phyloP scores from a whole-genome alignment of 768 basidiomycete species.

The Psilocybe sp. region DNA sequence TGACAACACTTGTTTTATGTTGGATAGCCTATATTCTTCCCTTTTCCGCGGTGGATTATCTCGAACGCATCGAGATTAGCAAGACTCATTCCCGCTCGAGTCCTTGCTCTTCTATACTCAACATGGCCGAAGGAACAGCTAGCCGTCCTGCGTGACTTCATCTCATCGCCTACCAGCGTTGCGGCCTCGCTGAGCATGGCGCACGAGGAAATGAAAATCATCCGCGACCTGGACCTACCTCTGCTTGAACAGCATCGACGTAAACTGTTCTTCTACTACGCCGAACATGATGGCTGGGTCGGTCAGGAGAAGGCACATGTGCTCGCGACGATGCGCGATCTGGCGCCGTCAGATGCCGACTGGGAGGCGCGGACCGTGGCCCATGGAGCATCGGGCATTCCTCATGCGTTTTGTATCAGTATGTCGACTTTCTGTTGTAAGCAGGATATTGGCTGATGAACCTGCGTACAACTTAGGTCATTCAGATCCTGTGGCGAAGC shows the following conservation, averaged over 20 bases:
- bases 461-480: constrained; percentile 38
- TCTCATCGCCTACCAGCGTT: constrained; percentile 51
- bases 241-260: constrained; percentile 38
- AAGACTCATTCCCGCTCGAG: constrained; percentile 32
- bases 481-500: constrained; percentile 43
- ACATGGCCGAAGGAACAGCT: constrained; percentile 50
- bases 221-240: constrained; percentile 48
- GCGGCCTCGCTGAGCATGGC: constrained; percentile 59
- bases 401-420: constrained; percentile 78
- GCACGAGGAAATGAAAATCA: constrained; percentile 63
- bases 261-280: constrained; percentile 54
- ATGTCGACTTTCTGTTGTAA: constrained; percentile 20
- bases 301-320: constrained; percentile 50
- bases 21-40: constrained; percentile 46
- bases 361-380: constrained; percentile 32
- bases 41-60: constrained; percentile 38
- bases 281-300: constrained; percentile 66
- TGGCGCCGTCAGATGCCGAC: constrained; percentile 29
- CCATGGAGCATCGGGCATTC: constrained; percentile 46
- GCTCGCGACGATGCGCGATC: constrained; percentile 20
- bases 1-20: background rate
- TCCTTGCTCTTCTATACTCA: constrained; percentile 43
- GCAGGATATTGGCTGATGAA: constrained; percentile 1
- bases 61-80: constrained; percentile 42
- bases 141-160: constrained; percentile 42